Conservation (phyloP, 2,329 filamentous ascomycete genomes). For the Metarhizium humberi region DNA sequence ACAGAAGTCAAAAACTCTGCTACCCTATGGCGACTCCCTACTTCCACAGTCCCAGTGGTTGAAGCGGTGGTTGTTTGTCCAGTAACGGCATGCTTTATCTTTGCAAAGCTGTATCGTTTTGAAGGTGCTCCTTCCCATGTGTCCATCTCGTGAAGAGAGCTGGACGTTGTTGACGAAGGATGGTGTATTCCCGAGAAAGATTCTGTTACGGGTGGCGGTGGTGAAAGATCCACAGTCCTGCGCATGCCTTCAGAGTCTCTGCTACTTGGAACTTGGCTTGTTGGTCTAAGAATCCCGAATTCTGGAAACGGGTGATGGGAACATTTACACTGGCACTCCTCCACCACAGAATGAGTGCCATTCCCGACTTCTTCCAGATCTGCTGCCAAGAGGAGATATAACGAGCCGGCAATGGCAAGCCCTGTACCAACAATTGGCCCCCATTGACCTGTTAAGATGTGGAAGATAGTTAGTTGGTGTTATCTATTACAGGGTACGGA, state of each 20-base stretch:
- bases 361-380: constrained; percentile 14
- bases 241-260: background rate
- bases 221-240: background rate
- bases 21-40: constrained; percentile 29
- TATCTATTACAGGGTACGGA: background rate
- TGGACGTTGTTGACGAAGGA: background rate
- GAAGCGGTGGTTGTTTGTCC: background rate
- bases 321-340: constrained; percentile 8
- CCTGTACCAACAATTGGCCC: constrained; percentile 48
- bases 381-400: constrained; percentile 41
- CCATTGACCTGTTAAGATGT: constrained; percentile 41
- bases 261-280: background rate
- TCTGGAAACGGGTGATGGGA: constrained; percentile 5
- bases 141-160: background rate
- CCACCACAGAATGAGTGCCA: background rate
- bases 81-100: background rate
- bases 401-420: constrained; percentile 47
- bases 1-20: constrained; percentile 32
- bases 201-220: background rate
- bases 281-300: background rate
- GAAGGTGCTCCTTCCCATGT: background rate
- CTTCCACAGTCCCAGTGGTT: background rate
- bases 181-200: background rate
- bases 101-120: background rate
- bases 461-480: background rate